Evolutionary conservation across 345 rosid species (phyloP).

Genomic region (Lepidium aucheri): DNA sequence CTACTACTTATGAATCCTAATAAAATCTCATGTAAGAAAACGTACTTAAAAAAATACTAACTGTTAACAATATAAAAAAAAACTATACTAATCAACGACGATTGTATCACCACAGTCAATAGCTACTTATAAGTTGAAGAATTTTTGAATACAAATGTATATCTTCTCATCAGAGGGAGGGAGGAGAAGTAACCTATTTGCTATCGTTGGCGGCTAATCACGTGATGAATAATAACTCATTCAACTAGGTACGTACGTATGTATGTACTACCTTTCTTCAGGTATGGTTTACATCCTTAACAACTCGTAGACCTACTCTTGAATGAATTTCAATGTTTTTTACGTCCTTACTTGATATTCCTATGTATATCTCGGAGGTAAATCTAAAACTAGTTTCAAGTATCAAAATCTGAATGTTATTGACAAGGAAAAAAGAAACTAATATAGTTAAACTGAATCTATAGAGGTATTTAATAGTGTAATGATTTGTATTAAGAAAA

Average conservation of each 20-base stretch:
- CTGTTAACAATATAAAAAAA: too few relatives aligned
- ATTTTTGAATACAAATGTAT: too few relatives aligned
- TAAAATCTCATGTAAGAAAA: too few relatives aligned
- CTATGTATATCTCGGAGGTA: background rate
- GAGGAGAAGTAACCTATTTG: background rate
- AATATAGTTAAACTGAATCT: too few relatives aligned
- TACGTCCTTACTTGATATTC: background rate
- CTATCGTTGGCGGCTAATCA: constrained; percentile 6
- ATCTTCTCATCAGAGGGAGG: background rate
- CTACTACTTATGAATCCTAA: too few relatives aligned
- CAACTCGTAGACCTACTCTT: background rate
- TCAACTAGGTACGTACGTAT: background rate
- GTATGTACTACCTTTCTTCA: background rate
- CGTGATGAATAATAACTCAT: background rate
- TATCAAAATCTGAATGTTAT: background rate
- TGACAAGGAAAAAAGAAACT: too few relatives aligned
- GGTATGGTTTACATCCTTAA: background rate
- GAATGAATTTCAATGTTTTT: background rate
- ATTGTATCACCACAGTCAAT: too few relatives aligned
- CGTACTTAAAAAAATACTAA: too few relatives aligned
- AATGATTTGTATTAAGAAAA: too few relatives aligned
- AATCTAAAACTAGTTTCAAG: background rate
- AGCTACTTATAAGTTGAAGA: too few relatives aligned
- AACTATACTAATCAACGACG: too few relatives aligned
- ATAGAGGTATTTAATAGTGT: too few relatives aligned